Evolutionary conservation across 306 rosid species (phyloP).

Genomic region (Fragaria nilgerrensis): DNA sequence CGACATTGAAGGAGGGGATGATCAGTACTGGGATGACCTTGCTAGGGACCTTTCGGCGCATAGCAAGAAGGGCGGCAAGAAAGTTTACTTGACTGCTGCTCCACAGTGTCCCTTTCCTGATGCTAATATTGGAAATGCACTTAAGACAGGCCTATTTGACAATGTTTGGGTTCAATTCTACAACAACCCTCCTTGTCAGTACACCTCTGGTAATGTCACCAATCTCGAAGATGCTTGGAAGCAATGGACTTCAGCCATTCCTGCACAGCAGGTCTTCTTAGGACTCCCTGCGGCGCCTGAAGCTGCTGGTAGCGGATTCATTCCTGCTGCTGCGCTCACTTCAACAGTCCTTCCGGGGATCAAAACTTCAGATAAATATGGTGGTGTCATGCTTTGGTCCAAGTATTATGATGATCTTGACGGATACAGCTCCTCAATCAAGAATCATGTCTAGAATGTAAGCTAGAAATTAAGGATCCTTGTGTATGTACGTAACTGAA

Average conservation of each 20-base stretch:
- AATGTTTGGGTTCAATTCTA: neutral
- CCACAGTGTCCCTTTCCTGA: neutral
- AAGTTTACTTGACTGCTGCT: neutral
- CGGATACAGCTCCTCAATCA: neutral
- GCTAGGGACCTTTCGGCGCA: conserved; percentile 17
- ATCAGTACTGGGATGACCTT: conserved; percentile 21
- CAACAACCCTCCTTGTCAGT: neutral
- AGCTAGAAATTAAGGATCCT: neutral
- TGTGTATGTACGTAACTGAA: neutral
- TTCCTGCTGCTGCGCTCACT: neutral
- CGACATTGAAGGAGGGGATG: conserved; percentile 16
- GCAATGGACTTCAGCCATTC: neutral
- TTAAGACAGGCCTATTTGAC: neutral
- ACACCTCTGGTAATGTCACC: neutral
- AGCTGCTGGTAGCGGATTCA: neutral
- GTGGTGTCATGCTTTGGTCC: neutral
- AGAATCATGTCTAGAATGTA: neutral
- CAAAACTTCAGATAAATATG: neutral
- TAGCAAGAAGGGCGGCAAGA: neutral
- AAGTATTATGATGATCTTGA: neutral
- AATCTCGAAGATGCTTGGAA: neutral
- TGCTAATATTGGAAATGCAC: neutral
- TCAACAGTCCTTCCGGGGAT: neutral
- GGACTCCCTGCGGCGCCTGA: neutral
- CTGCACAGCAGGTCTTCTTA: neutral